Percentiles rank a stretch among this genome's conserved stretches.
These are phyloP conservation scores for Fraxinus nigra DNA, from an alignment of 305 asterid species.

Conservation along the genomic window DNA sequence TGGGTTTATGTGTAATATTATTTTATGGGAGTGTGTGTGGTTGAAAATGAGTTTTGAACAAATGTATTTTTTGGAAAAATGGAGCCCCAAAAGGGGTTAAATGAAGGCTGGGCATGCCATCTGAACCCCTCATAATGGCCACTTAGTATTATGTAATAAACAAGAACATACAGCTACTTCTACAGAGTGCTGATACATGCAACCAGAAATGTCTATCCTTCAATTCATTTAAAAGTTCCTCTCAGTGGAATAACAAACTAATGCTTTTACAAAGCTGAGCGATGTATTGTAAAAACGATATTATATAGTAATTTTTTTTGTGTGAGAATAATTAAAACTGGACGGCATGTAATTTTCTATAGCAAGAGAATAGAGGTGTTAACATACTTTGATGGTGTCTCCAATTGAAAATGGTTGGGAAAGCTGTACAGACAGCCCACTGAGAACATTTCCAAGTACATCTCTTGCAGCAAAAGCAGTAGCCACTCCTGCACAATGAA, in stretches of 20 bases:
- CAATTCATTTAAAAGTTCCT: not conserved
- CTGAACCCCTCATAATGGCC: not conserved
- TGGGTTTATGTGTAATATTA: not conserved
- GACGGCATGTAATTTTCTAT: not conserved
- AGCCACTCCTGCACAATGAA: constrained; percentile 73
- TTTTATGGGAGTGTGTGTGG: not conserved
- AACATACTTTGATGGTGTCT: constrained; percentile 78
- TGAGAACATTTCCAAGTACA: constrained; percentile 83
- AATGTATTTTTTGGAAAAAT: not conserved
- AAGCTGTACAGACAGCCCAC: constrained; percentile 77
- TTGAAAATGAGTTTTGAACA: not conserved
- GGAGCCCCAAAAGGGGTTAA: not conserved
- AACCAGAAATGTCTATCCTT: not conserved
- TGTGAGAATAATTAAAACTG: not conserved
- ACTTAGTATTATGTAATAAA: not conserved
- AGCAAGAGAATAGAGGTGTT: not conserved
- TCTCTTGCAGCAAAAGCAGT: constrained; percentile 95
- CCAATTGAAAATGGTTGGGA: constrained; percentile 83
- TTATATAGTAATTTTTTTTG: not conserved
- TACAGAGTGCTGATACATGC: not conserved
- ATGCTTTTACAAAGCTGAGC: not conserved
- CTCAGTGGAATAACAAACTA: not conserved
- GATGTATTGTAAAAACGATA: not conserved
- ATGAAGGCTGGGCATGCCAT: not conserved
- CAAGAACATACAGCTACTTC: not conserved